These are phyloP conservation scores for Narthecium ossifragum DNA, from an alignment of 106 monocot genomes.

Conservation along the genomic window DNA sequence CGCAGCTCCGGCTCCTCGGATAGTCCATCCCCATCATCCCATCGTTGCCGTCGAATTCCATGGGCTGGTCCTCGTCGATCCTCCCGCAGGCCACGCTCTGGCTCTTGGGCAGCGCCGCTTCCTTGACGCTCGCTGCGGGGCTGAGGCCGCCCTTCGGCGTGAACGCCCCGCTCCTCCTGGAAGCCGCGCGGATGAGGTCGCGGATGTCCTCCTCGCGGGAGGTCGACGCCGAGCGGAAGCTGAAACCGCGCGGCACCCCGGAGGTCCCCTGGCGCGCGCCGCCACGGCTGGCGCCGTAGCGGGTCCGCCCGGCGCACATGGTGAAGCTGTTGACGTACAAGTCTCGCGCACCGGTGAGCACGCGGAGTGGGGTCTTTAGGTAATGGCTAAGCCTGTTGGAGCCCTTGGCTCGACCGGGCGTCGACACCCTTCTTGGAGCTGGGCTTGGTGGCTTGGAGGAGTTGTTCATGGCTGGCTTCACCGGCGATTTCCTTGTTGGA, in stretches of 20 bases:
- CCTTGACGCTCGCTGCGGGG: not conserved
- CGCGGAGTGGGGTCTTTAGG: conserved; percentile 21
- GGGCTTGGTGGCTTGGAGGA: no score
- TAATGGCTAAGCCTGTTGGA: conserved; percentile 11
- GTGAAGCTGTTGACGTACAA: conserved; percentile 27
- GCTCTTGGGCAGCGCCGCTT: conserved; percentile 16
- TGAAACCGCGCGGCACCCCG: conserved; percentile 9
- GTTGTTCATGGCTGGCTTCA: conserved; percentile 1
- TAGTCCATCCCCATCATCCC: not conserved
- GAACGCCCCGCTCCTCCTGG: not conserved
- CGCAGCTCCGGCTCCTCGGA: conserved; percentile 18
- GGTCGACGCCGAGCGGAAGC: conserved; percentile 1
- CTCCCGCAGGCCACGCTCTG: conserved; percentile 21
- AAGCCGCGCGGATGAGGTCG: conserved; percentile 26
- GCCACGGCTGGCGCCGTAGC: not conserved
- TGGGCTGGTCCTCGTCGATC: conserved; percentile 21
- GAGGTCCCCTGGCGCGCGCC: not conserved
- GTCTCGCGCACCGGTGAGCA: conserved; percentile 23
- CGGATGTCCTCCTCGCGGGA: conserved; percentile 15
- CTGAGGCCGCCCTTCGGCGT: not conserved
- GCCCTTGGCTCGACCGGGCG: no score
- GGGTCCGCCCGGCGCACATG: conserved; percentile 16
- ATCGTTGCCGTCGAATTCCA: conserved; percentile 7
- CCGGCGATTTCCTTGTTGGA: no score
- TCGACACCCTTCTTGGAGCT: no score